Evolutionary conservation across 163 green algal genomes (phyloP).

Genomic region (Coccomyxa subellipsoidea): DNA sequence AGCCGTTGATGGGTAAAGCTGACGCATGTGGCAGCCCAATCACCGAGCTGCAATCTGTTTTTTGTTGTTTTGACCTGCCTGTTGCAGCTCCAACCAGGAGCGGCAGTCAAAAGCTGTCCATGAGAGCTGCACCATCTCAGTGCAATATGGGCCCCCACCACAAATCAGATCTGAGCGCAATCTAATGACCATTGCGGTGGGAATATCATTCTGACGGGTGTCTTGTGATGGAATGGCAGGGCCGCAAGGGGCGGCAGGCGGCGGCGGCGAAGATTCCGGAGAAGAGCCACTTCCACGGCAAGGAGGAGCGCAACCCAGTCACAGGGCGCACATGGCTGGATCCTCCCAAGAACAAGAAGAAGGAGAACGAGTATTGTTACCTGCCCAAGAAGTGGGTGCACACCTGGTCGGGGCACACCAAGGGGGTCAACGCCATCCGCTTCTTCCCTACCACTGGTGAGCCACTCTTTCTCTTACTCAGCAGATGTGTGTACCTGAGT

Average conservation of each 20-base stretch:
- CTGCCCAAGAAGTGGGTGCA: conserved; percentile 89
- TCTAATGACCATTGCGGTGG: too few relatives aligned
- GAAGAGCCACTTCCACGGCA: conserved; percentile 90
- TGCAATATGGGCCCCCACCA: too few relatives aligned
- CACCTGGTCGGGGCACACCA: conserved; percentile 93
- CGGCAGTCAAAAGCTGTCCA: too few relatives aligned
- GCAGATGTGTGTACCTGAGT: not conserved
- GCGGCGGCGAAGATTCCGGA: conserved; percentile 44
- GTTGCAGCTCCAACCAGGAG: too few relatives aligned
- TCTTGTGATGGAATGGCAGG: too few relatives aligned
- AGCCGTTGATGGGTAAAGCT: too few relatives aligned
- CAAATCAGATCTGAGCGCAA: too few relatives aligned
- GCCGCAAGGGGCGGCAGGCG: not conserved
- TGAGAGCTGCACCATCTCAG: too few relatives aligned
- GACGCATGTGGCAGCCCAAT: too few relatives aligned
- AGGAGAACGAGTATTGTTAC: conserved; percentile 79
- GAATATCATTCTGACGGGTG: too few relatives aligned
- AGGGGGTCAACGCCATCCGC: conserved; percentile 91
- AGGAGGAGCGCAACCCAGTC: conserved; percentile 80
- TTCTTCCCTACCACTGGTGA: not conserved
- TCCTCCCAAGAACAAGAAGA: conserved; percentile 66
- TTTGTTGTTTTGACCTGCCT: too few relatives aligned
- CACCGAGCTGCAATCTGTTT: too few relatives aligned
- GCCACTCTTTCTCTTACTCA: not conserved
- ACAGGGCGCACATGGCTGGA: conserved; percentile 83